Conservation (phyloP, 2,329 filamentous ascomycete species). For the Apiospora arundinis region DNA sequence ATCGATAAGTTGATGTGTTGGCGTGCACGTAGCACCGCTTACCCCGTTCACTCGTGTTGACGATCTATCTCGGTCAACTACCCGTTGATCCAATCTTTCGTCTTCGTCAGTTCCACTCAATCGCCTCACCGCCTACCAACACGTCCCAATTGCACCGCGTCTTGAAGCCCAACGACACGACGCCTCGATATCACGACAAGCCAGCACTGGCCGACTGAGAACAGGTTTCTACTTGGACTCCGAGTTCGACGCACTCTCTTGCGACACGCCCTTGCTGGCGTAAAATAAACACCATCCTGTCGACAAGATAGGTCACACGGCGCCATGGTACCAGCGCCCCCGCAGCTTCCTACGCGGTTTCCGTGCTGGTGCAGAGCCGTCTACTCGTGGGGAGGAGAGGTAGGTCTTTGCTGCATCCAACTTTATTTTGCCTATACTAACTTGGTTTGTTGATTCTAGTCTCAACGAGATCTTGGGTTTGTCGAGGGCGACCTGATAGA, state of each 20-base stretch:
- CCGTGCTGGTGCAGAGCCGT: constrained; percentile 91
- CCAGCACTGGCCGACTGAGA: not conserved
- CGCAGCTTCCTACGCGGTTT: constrained; percentile 75
- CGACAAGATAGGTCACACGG: constrained; percentile 24
- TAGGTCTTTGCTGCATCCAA: constrained; percentile 37
- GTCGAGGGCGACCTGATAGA: constrained; percentile 98
- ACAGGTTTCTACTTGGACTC: not conserved
- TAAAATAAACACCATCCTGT: constrained; percentile 23
- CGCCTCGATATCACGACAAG: constrained; percentile 1
- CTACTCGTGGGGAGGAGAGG: constrained; percentile 93
- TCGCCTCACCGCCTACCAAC: constrained; percentile 18
- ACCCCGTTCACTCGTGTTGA: constrained; percentile 17
- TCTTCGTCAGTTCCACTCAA: constrained; percentile 3
- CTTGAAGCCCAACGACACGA: constrained; percentile 17
- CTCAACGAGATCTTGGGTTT: constrained; percentile 93
- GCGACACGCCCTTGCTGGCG: constrained; percentile 22
- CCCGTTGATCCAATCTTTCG: constrained; percentile 18
- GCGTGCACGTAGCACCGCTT: constrained; percentile 16
- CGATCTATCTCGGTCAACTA: constrained; percentile 17
- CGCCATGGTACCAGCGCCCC: constrained; percentile 61
- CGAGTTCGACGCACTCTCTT: constrained; percentile 14
- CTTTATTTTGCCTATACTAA: not conserved
- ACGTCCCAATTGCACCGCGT: constrained; percentile 17
- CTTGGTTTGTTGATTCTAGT: constrained; percentile 53
- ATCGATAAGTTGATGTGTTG: constrained; percentile 15